These are phyloP conservation scores for Penicillium psychrosexuale DNA, from an alignment of 2,329 filamentous ascomycete genomes.

Conservation along the genomic window DNA sequence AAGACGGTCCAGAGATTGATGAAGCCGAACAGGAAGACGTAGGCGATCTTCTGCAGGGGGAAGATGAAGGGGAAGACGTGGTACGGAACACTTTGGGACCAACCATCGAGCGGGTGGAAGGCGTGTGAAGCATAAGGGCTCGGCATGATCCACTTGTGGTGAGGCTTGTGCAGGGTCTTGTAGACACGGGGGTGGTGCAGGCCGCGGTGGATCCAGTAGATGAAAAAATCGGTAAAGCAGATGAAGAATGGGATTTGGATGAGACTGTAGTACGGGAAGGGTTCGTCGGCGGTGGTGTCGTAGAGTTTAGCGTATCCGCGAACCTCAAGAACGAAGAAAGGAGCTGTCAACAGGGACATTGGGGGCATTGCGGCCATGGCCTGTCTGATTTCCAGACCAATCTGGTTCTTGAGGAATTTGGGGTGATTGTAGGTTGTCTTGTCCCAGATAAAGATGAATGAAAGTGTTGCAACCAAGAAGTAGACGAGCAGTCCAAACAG, in stretches of 20 bases:
- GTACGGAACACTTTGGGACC: slow-evolving; percentile 82
- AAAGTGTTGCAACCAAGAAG: slow-evolving; percentile 77
- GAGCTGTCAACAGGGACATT: slow-evolving; percentile 78
- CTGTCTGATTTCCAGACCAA: slow-evolving; percentile 79
- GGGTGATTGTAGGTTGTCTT: slow-evolving; percentile 85
- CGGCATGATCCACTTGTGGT: slow-evolving; percentile 99
- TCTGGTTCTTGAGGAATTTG: slow-evolving; percentile 92
- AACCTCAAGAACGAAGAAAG: slow-evolving; percentile 79
- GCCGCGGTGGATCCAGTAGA: slow-evolving; percentile 88
- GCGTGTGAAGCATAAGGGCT: slow-evolving; percentile 89
- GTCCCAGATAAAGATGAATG: slow-evolving; percentile 87
- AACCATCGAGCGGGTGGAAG: slow-evolving; percentile 93
- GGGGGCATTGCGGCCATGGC: slow-evolving; percentile 71
- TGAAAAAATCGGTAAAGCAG: slow-evolving; percentile 80
- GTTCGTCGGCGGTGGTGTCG: slow-evolving; percentile 71
- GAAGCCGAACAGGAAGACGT: slow-evolving; percentile 80
- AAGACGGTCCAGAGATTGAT: slow-evolving; percentile 97
- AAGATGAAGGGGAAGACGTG: slow-evolving; percentile 91
- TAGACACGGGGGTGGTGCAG: slow-evolving; percentile 79
- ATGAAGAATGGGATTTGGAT: slow-evolving; percentile 86
- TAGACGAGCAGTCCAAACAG: slow-evolving; percentile 81
- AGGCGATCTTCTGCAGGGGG: slow-evolving; percentile 86
- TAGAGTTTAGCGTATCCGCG: slow-evolving; percentile 85
- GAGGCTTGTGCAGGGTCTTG: slow-evolving; percentile 89
- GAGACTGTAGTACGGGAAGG: slow-evolving; percentile 72